phyloP scores from a whole-genome alignment of 2,329 filamentous ascomycete genomes.

The Cryoendolithus antarcticus region DNA sequence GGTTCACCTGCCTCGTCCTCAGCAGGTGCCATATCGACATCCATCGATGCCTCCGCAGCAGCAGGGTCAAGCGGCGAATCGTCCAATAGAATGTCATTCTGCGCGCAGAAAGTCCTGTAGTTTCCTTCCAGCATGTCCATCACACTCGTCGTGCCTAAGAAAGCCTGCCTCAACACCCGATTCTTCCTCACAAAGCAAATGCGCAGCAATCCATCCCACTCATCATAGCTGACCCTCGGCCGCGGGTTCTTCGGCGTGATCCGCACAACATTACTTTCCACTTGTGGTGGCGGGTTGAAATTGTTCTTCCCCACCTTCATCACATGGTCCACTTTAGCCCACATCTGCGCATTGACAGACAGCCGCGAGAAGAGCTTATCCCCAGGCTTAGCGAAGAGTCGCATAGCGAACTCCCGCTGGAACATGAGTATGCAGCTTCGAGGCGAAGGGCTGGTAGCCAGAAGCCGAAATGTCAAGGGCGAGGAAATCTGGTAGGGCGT shows the following conservation, averaged over 20 bases:
- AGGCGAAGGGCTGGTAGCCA: constrained; percentile 70
- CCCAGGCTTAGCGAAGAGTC: constrained; percentile 75
- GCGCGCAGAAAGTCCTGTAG: constrained; percentile 79
- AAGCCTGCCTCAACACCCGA: constrained; percentile 71
- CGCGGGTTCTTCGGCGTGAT: constrained; percentile 78
- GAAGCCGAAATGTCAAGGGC: constrained; percentile 81
- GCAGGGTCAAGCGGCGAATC: constrained; percentile 39
- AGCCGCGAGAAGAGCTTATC: constrained; percentile 82
- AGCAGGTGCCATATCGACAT: constrained; percentile 29
- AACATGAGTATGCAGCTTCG: constrained; percentile 87
- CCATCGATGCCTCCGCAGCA: constrained; percentile 32
- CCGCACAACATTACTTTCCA: constrained; percentile 82
- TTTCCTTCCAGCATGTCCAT: constrained; percentile 75
- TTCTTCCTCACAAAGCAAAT: constrained; percentile 83
- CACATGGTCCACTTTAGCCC: constrained; percentile 58
- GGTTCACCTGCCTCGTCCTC: constrained; percentile 25
- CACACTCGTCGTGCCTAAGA: constrained; percentile 68
- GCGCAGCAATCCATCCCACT: constrained; percentile 83
- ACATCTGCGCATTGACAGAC: constrained; percentile 89
- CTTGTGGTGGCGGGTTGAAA: constrained; percentile 86
- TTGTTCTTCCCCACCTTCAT: constrained; percentile 96
- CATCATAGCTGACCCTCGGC: constrained; percentile 82
- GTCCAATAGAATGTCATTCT: constrained; percentile 69
- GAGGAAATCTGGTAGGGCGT: constrained; percentile 73
- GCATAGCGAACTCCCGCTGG: constrained; percentile 85